Evolutionary conservation across 495 filamentous ascomycete genomes (phyloP).

Genomic region (Penicillium tannophilum): DNA sequence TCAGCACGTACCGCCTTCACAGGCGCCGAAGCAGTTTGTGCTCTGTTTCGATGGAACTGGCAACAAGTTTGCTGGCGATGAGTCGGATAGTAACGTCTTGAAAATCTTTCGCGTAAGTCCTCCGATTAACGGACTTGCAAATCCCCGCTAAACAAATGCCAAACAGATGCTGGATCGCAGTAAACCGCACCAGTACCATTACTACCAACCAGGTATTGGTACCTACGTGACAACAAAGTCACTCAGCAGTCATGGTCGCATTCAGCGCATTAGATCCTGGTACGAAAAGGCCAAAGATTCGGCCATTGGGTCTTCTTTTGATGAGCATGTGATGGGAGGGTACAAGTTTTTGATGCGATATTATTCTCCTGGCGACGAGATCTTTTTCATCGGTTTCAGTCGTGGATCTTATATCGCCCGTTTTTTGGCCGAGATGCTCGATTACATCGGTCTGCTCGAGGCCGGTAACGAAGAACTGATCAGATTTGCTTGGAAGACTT

Average conservation of each 20-base stretch:
- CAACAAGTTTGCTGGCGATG: conserved; percentile 81
- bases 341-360: conserved; percentile 91
- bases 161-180: conserved; percentile 57
- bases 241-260: conserved; percentile 63
- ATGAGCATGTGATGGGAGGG: conserved; percentile 79
- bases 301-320: conserved; percentile 81
- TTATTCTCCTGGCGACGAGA: conserved; percentile 77
- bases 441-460: conserved; percentile 76
- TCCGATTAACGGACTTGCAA: neutral
- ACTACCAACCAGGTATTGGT: conserved; percentile 71
- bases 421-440: conserved; percentile 85
- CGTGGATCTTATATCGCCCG: conserved; percentile 86
- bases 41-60: conserved; percentile 91
- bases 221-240: conserved; percentile 75
- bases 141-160: neutral
- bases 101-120: conserved; percentile 72
- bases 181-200: conserved; percentile 49
- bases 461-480: conserved; percentile 89
- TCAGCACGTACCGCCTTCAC: conserved; percentile 4
- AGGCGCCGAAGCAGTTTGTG: conserved; percentile 59
- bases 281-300: conserved; percentile 84
- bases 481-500: conserved; percentile 85
- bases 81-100: conserved; percentile 83
- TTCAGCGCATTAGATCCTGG: conserved; percentile 70
- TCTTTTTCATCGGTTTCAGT: conserved; percentile 82